Percentiles rank a stretch among this genome's conserved stretches.
Conservation (phyloP, 176 grass and related monocot genomes). For the Bromus sterilis region DNA sequence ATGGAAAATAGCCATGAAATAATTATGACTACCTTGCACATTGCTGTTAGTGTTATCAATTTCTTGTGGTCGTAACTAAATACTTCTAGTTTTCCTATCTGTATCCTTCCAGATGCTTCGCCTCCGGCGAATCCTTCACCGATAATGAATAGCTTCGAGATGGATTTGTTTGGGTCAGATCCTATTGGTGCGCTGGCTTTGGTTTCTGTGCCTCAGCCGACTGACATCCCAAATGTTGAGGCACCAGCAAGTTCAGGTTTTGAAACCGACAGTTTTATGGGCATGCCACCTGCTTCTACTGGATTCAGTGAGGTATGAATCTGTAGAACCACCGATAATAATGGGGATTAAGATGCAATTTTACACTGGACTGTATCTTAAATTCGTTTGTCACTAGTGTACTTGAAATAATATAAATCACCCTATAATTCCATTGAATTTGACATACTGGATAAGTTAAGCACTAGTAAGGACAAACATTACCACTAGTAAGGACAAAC, state of each 20-base stretch:
- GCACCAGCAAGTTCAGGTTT: conserved; percentile 57
- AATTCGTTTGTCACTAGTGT: not conserved
- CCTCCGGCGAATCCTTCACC: conserved; percentile 35
- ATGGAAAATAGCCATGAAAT: not conserved
- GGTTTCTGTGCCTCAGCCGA: conserved; percentile 55
- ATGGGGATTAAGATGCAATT: not conserved
- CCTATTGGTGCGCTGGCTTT: conserved; percentile 70
- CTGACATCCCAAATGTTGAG: conserved; percentile 36
- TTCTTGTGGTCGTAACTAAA: conserved; percentile 14
- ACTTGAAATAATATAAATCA: not conserved
- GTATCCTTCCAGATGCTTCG: conserved; percentile 15
- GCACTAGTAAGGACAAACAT: not conserved
- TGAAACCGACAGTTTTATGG: conserved; percentile 43
- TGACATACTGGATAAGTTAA: not conserved
- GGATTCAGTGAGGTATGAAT: conserved; percentile 59
- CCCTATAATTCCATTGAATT: not conserved
- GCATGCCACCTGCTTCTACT: conserved; percentile 47
- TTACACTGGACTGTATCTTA: not conserved
- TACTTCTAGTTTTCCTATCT: conserved; percentile 3
- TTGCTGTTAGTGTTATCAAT: not conserved
- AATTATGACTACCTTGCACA: not conserved
- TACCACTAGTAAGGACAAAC: not conserved
- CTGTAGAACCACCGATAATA: not conserved
- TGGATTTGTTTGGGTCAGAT: conserved; percentile 92
- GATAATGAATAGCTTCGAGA: conserved; percentile 58